Evolutionary conservation across 306 rosid species (phyloP).

Genomic region (Casuarina glauca): DNA sequence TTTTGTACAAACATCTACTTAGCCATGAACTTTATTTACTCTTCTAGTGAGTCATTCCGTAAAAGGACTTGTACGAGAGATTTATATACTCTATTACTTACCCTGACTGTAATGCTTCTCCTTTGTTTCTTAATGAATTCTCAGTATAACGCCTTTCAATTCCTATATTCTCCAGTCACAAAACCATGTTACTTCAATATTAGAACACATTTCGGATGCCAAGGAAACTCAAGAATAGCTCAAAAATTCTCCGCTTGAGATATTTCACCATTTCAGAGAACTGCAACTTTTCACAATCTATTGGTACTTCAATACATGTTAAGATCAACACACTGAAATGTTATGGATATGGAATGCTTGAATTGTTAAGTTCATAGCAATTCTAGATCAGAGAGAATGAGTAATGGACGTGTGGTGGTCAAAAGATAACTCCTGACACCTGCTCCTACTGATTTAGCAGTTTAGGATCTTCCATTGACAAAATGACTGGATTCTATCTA

Average conservation of each 20-base stretch:
- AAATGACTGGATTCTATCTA: conserved; percentile 12
- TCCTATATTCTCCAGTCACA: too few species aligned
- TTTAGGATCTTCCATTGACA: conserved; percentile 1
- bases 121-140: too few species aligned
- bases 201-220: too few species aligned
- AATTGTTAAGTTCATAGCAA: not conserved
- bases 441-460: not conserved
- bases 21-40: not conserved
- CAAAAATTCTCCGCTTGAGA: too few species aligned
- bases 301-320: not conserved
- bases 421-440: not conserved
- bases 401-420: too few species aligned
- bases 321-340: not conserved
- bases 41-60: not conserved
- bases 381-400: too few species aligned
- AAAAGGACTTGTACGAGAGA: not conserved
- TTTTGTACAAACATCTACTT: too few species aligned
- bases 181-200: too few species aligned
- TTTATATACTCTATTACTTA: not conserved
- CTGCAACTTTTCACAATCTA: not conserved
- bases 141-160: too few species aligned
- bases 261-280: not conserved
- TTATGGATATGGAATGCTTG: not conserved
- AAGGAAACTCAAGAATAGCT: too few species aligned
- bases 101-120: too few species aligned